These are phyloP conservation scores for Protomyces arabidopsidicola DNA, from an alignment of 1,139 yeast genomes.

Conservation along the genomic window DNA sequence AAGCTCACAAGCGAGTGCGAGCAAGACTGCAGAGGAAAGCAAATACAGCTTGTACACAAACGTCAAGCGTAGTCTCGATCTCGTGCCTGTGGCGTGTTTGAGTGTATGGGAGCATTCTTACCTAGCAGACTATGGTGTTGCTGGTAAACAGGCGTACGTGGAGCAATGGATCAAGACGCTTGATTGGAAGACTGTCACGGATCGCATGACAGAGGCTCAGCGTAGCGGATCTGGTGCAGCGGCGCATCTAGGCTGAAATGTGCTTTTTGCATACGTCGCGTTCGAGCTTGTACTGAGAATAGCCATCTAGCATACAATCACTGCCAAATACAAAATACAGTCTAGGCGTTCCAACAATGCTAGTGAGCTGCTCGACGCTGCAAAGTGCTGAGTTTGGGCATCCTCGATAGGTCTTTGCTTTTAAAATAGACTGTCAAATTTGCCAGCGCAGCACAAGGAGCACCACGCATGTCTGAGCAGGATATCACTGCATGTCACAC, in stretches of 20 bases:
- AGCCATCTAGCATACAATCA: no score
- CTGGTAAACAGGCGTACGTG: conserved; percentile 68
- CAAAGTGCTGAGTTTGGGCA: no score
- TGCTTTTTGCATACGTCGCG: no score
- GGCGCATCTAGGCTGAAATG: not conserved
- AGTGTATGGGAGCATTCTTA: conserved; percentile 89
- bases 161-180: conserved; percentile 71
- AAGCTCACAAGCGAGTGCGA: conserved; percentile 23
- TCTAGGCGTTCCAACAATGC: no score
- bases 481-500: no score
- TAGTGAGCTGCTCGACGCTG: no score
- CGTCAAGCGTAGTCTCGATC: conserved; percentile 9
- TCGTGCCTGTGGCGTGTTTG: conserved; percentile 70
- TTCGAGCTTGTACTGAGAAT: no score
- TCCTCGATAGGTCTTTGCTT: no score
- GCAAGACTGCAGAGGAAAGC: not conserved
- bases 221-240: not conserved
- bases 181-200: conserved; percentile 80
- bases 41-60: conserved; percentile 8
- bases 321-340: no score
- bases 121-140: conserved; percentile 73
- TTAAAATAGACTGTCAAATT: no score
- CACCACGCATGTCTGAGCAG: no score
- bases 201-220: conserved; percentile 44
- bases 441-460: no score